phyloP scores from a whole-genome alignment of 2,329 filamentous ascomycete species.

The Pseudogymnoascus sp. region DNA sequence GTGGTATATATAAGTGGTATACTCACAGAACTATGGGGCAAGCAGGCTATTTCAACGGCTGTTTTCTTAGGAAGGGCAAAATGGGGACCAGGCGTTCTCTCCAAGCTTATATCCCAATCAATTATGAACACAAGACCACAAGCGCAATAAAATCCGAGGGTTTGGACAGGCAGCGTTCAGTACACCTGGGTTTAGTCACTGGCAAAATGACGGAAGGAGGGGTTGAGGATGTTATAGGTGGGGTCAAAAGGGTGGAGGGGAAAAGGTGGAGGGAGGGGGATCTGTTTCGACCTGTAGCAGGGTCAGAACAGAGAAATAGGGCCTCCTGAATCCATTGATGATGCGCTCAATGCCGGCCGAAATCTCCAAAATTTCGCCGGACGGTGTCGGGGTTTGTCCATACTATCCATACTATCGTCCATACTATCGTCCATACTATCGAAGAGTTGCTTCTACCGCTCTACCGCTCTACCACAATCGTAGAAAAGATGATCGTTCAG shows the following conservation, averaged over 20 bases:
- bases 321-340: neutral
- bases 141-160: neutral
- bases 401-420: neutral
- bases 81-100: neutral
- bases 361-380: neutral
- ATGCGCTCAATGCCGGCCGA: neutral
- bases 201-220: slow-evolving; percentile 7
- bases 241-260: neutral
- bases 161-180: neutral
- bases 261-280: neutral
- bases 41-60: slow-evolving; percentile 7
- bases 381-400: neutral
- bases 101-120: slow-evolving; percentile 8
- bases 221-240: neutral
- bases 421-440: neutral
- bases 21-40: slow-evolving; percentile 3
- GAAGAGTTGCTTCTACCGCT: neutral
- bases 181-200: slow-evolving; percentile 3
- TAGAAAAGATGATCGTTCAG: neutral
- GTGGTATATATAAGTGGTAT: slow-evolving; percentile 5
- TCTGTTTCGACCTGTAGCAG: neutral
- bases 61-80: neutral
- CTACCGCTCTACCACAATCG: neutral
- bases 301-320: neutral
- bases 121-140: slow-evolving; percentile 6